Conservation (phyloP, 352 stramenopile species). For the Phytophthora ohioensis region DNA sequence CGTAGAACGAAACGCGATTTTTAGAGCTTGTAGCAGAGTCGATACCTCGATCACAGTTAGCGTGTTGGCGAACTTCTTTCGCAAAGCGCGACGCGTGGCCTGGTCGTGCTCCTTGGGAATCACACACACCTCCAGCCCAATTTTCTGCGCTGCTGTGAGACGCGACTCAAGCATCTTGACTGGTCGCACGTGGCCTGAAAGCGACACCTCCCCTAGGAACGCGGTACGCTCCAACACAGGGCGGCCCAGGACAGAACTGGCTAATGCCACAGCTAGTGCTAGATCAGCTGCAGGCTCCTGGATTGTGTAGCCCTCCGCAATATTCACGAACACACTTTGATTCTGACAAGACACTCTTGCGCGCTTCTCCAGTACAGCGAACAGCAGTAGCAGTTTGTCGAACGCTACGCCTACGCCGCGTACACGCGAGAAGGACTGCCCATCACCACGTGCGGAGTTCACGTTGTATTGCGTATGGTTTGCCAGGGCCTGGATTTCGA, state of each 20-base stretch:
- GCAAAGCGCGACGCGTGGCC: conserved; percentile 51
- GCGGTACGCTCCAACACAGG: conserved; percentile 64
- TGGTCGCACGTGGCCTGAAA: conserved; percentile 83
- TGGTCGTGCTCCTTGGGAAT: conserved; percentile 67
- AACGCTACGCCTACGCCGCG: conserved; percentile 82
- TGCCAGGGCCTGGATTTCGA: conserved; percentile 96
- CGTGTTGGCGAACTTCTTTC: conserved; percentile 61
- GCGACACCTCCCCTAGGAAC: conserved; percentile 82
- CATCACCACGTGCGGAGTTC: conserved; percentile 33
- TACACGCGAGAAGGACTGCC: conserved; percentile 62
- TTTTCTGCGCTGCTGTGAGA: conserved; percentile 81
- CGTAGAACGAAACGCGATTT: conserved; percentile 55
- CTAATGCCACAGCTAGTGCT: conserved; percentile 77
- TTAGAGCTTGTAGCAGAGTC: conserved; percentile 73
- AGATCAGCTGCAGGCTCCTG: conserved; percentile 84
- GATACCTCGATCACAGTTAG: conserved; percentile 70
- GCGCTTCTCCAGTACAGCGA: conserved; percentile 97
- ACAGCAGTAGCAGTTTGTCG: conserved; percentile 93
- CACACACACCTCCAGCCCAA: conserved; percentile 77
- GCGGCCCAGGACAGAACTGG: conserved; percentile 69
- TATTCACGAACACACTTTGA: conserved; percentile 88
- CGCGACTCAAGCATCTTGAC: conserved; percentile 88
- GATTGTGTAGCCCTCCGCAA: conserved; percentile 86
- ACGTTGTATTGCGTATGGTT: conserved; percentile 62
- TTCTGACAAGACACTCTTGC: conserved; percentile 75